Evolutionary conservation across 495 filamentous ascomycete species (phyloP), one percentile per base, ranked within the genome.

Genomic region (Neurospora sp.): DNA sequence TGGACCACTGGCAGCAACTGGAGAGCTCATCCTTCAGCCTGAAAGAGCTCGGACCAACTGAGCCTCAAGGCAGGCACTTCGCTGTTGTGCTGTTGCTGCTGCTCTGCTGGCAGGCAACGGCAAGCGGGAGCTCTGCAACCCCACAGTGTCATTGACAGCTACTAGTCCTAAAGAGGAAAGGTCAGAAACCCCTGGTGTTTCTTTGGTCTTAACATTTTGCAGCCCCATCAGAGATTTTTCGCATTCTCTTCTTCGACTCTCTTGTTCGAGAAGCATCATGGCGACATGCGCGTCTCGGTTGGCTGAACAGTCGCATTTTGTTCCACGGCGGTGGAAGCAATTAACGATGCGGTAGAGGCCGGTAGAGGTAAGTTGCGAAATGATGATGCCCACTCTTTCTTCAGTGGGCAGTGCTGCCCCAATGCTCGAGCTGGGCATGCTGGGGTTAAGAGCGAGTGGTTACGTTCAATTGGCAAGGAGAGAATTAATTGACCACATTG

Each of bases 31-130:
- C 75, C 73, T 40, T 40, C 71, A 75, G 71, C 77, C 73, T 74
- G 70, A 71, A 72, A 70, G 75, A 73, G 78, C 79, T 80, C 76
- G 77, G 79, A 74, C 79, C 79, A 80, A 28, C 78, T 69, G 42
- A 37, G 45, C 37, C 21, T 45, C 48, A 21, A 70, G 45, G 43
- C 28, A 10, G 72, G 48, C 39, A 69, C 31, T 48, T 11, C 43
- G 40, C 40, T 43, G 19, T n/a, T 54, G 45, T 15, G 21, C 5
- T 59, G 48, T 28, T 59, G 48, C 11, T 59, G 45, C 21, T 38
- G 59, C 24, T 28, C 19, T 45, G 42, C 19, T 28, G 59, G 45
- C 24, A 66, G 19, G 21, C 71, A 71, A 72, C 45, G 69, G 48
- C 37, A 54, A 70, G 59, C 59, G 28, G 54, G 54, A 62, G 28